Conservation (phyloP, 1,139 yeast species). For the Pichia sp. region DNA sequence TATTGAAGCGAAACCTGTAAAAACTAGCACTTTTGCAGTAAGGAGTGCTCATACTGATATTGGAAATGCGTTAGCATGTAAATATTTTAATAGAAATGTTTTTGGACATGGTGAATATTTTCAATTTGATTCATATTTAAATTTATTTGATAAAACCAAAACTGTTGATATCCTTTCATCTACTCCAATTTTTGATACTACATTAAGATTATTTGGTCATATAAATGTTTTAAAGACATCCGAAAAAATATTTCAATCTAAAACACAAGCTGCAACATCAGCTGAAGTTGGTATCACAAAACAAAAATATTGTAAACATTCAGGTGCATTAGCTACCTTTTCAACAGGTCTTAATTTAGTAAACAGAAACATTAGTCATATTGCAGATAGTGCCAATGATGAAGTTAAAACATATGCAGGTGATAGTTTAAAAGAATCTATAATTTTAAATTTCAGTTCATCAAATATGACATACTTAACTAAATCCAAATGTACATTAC, state of each 20-base stretch:
- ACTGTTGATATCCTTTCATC: slow-evolving; percentile 22
- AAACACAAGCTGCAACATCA: slow-evolving; percentile 27
- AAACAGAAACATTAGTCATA: slow-evolving; percentile 39
- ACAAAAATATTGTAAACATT: slow-evolving; percentile 13
- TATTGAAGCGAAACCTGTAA: slow-evolving; percentile 20
- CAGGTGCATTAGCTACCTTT: slow-evolving; percentile 12
- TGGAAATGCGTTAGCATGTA: slow-evolving; percentile 24
- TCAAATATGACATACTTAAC: slow-evolving; percentile 31
- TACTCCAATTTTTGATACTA: slow-evolving; percentile 27
- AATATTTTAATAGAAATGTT: slow-evolving; percentile 26
- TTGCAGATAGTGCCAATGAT: slow-evolving; percentile 39
- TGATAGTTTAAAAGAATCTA: slow-evolving; percentile 27
- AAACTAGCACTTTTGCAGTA: slow-evolving; percentile 19
- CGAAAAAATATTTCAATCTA: slow-evolving; percentile 24
- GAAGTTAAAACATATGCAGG: slow-evolving; percentile 32
- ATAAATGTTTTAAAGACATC: slow-evolving; percentile 18
- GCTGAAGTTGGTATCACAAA: slow-evolving; percentile 42
- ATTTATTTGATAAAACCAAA: slow-evolving; percentile 19
- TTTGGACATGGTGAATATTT: slow-evolving; percentile 31
- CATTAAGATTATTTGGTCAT: slow-evolving; percentile 26
- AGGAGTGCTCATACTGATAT: slow-evolving; percentile 22
- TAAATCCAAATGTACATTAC: slow-evolving; percentile 25
- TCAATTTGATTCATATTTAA: slow-evolving; percentile 16
- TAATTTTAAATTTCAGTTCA: slow-evolving; percentile 20
- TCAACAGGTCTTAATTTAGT: slow-evolving; percentile 38